Evolutionary conservation across 2,329 filamentous ascomycete species (phyloP), one percentile per base, ranked within the genome.

Genomic region (Tolypocladium capitatum): DNA sequence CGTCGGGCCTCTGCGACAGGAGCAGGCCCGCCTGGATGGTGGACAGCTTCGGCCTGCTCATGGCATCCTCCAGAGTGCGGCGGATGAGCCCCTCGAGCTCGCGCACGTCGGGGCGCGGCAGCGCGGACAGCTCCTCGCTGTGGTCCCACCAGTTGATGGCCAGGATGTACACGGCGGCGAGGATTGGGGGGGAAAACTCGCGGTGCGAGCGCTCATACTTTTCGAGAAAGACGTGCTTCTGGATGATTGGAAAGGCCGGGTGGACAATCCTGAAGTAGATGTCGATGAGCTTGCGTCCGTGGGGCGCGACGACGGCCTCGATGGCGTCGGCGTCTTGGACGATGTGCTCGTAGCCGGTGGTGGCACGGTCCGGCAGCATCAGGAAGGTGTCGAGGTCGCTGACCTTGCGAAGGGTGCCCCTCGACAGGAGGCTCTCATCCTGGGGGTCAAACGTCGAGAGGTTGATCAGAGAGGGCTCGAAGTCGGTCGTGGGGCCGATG

Each of bases 121-220:
- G 69, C 20, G 71, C 69, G 35, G 80, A 76, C 24, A 91, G 73
- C 21, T 80, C 77, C 18, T 81, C 76, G 52, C 81, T 83, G 52
- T 86, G 75, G 46, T 87, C 80, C 81, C 89, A 92, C 82, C 89
- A 94, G 63, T 91, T 89, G 58, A 94, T 76, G 9, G 89, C 86
- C 24, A 95, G 70, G 24, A 94, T 80, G 58, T 94, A 92, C 56
- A 94, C 81, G 46, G 85, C 85, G 31, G 85, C 86, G 16, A 94
- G 72, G 27, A 92, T 69, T 11, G 84, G 78, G 1, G 87, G 85
- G 14, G 85, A 83, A 58, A 91, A 86, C 55, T 86, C 81, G 47
- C 78, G 76, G 56, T 86, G 79, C 38, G 81, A 81, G 55, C 80
- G 76, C 44, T 81, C 78, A 67, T 90, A 87, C 59, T 86, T 84